These are phyloP conservation scores for Trichophyton benhamiae DNA, from an alignment of 2,329 filamentous ascomycete species.

Conservation along the genomic window DNA sequence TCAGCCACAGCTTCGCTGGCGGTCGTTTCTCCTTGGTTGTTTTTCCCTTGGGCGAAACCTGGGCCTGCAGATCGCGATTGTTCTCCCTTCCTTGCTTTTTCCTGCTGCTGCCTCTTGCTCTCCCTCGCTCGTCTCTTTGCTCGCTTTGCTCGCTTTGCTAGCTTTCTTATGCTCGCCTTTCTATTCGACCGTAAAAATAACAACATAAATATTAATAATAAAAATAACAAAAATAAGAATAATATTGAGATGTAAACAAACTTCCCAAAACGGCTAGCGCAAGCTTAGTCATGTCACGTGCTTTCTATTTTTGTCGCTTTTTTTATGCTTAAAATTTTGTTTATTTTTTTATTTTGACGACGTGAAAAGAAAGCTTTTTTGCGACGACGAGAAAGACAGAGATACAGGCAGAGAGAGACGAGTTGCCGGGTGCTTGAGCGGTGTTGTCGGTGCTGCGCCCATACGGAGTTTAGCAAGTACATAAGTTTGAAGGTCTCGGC, in stretches of 20 bases:
- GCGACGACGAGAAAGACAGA: neutral
- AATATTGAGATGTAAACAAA: neutral
- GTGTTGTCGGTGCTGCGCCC: neutral
- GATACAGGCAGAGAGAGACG: neutral
- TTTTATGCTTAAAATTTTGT: neutral
- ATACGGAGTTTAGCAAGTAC: too few species aligned
- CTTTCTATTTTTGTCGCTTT: neutral
- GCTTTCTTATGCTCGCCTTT: too few species aligned
- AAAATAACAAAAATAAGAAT: too few species aligned
- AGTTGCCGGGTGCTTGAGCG: neutral
- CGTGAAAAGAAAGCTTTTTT: neutral
- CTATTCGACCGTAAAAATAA: too few species aligned
- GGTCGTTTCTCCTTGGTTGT: neutral
- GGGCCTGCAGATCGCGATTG: neutral
- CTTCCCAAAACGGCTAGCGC: neutral
- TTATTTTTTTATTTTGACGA: neutral
- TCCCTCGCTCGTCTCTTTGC: neutral
- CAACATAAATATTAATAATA: too few species aligned
- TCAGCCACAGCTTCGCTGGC: neutral
- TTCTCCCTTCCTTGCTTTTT: neutral
- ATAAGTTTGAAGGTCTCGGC: too few species aligned
- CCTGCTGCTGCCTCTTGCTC: neutral
- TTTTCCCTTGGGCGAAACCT: neutral
- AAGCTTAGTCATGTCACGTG: neutral
- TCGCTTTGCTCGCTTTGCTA: neutral